Evolutionary conservation across 2,329 filamentous ascomycete species (phyloP), one percentile per base, ranked within the genome.

Genomic region (Colletotrichum liaoningense): DNA sequence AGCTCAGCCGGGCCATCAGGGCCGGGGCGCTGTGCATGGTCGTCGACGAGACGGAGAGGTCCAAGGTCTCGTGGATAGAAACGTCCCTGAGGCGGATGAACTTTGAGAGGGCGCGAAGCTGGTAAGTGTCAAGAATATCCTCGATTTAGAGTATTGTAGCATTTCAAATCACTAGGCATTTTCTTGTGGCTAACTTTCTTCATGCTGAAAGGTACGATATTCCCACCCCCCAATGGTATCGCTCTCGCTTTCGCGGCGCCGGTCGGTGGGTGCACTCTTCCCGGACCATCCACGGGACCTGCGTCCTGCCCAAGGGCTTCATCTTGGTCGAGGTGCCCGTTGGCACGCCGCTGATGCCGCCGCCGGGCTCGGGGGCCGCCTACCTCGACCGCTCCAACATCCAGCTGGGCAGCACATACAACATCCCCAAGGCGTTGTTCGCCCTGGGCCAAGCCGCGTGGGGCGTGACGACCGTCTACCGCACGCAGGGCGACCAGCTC

Each of bases 11-110:
- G 5, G 77, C 77, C 57, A 66, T 63, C 6, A 67, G 59, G 58
- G 77, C 77, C 28, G 77, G 76, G 0, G 77, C 77, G 4, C 66
- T 79, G 11, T 78, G 77, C 55, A 76, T 77, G 71, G 73, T 79
- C 12, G 74, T 76, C 33, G 67, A 62, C 60, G 67, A 73, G 28
- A 65, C 71, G 3, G 56, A 73, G 14, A 62, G 71, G 11, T 66
- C 56, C 42, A 66, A 73, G 26, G 60, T 73, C 26, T 73, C 67
- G 11, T 73, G 67, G 71, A 70, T 73, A 6, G 67, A 73, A 38
- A 30, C 42, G 24, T 66, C 67, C 11, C 14, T 73, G 6, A 62
- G 60, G 49, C 70, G 71, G 28, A 73, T 66, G 67, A 73, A 62
- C 38, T 71, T 73, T 26, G 33, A 70, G 5, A 70, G 71, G 55